Base-by-base conservation (phyloP, 768 basidiomycete genomes). In the Calocybe gangraenosa region DNA sequence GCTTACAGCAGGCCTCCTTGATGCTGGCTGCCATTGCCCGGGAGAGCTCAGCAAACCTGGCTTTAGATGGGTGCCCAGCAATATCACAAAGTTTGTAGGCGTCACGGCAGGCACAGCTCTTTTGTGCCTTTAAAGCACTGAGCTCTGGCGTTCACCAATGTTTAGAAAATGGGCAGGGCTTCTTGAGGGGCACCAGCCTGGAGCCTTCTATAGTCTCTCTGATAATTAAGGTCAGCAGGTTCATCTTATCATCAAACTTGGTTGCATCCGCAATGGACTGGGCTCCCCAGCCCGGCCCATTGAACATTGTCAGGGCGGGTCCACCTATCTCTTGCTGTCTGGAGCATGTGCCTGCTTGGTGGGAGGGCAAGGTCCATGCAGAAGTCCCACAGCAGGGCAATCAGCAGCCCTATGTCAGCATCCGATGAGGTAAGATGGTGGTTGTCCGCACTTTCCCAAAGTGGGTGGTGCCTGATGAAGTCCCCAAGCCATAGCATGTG, bases 181-280 rank as follows among this genome's bases (percentile, higher is more conserved):
- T 52, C 31, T 11, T 18, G 4, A 23, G 19, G 14, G 30, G 42
- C 14, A 41, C 33, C n/a, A n/a, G n/a, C n/a, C n/a, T n/a, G n/a
- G n/a, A n/a, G n/a, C n/a, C n/a, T n/a, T n/a, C n/a, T n/a, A n/a
- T n/a, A 4, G 15, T 37, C 3, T 23, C 15, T 9, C 32, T 62
- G 9, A 58, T 20, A 3, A 70, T 60, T 2, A 66, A 67, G 14
- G 64, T 13, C n/a, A 11, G 39, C 39, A 40, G 39, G 39, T 18
- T 40, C 13, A 40, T 3, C 11, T 10, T 19, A 22, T 28, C 14
- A 7, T 6, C 15, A n/a, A 8, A 3, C 3, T 14, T 23, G 39
- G n/a, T 19, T 10, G 39, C 6, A 35, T 6, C 7, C 34, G n/a
- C n/a, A n/a, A n/a, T n/a, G n/a, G n/a, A n/a, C n/a, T n/a, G n/a